These are phyloP conservation scores for Didymella segeticola DNA, from an alignment of 2,329 filamentous ascomycete genomes.

Conservation along the genomic window DNA sequence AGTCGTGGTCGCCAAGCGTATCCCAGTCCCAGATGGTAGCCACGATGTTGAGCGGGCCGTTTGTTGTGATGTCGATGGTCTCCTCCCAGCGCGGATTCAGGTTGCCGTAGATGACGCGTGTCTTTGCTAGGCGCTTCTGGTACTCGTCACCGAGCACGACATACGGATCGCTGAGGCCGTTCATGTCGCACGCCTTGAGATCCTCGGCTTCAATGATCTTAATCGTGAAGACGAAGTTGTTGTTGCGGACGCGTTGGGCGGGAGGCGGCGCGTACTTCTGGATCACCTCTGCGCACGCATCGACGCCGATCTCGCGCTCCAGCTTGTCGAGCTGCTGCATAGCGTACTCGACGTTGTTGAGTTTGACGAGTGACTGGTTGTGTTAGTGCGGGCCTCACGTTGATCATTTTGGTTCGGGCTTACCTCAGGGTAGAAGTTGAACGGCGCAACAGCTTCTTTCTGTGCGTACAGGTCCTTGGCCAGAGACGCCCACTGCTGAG, in stretches of 20 bases:
- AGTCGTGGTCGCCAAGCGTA: conserved; percentile 95
- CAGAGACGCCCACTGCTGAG: conserved; percentile 91
- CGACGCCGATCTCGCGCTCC: conserved; percentile 88
- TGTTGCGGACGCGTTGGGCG: conserved; percentile 71
- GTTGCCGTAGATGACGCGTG: conserved; percentile 86
- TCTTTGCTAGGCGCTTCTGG: conserved; percentile 94
- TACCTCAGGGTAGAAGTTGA: conserved; percentile 94
- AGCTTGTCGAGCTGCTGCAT: conserved; percentile 91
- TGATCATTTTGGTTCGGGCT: conserved; percentile 32
- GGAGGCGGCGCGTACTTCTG: conserved; percentile 74
- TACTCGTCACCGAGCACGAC: conserved; percentile 97
- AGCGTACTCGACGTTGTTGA: conserved; percentile 97
- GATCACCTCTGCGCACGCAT: conserved; percentile 84
- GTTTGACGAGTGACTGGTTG: conserved; percentile 86
- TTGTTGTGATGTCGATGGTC: conserved; percentile 92
- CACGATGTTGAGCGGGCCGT: conserved; percentile 89
- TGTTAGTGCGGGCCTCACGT: conserved; percentile 14
- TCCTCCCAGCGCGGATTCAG: conserved; percentile 98
- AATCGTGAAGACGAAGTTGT: conserved; percentile 96
- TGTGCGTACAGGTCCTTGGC: conserved; percentile 92
- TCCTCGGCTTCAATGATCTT: conserved; percentile 99
- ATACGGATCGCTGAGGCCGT: conserved; percentile 93
- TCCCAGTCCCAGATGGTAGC: conserved; percentile 99
- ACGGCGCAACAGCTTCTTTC: conserved; percentile 93
- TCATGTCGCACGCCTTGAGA: conserved; percentile 96